Base-by-base conservation (phyloP, 495 filamentous ascomycete species). In the Neurospora discreta region DNA sequence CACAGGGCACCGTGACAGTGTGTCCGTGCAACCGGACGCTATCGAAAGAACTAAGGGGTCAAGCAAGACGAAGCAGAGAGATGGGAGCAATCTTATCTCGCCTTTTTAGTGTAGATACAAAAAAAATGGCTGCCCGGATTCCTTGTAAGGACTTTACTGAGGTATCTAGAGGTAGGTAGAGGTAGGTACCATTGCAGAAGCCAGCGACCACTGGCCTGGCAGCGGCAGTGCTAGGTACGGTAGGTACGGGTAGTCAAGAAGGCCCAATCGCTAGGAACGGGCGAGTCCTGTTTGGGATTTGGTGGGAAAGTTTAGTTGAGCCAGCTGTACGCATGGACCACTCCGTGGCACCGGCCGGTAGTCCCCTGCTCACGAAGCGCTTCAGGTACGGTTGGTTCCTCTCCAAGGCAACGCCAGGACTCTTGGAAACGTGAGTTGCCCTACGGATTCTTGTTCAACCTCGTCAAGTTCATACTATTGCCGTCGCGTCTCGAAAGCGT, bases 401-500 rank as follows among this genome's bases (percentile, higher is more conserved):
- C 67, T 65, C 58, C 40, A 33, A 33, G 52, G 52, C 52, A 69
- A 43, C 60, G 36, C 69, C 71, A 68, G 70, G 69, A 74, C 72
- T 60, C 52, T 65, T 65, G 52, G 26, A 65, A 65, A 65, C 52
- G 26, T 33, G 26, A 70, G 41, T 73, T 46, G 75, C 75, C 75
- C 74, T 71, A 73, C 33, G 33, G 33, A 76, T 71, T 74, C 73
- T 72, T 73, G 73, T 44, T 58, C 72, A 75, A 75, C 69, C 73
- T 69, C 69, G 20, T 69, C 33, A 26, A 65, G 30, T 33, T 69
- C 70, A 39, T 72, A 43, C 41, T 73, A 68, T 42, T 72, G 70
- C 41, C 40, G 38, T 76, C 70, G 71, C 73, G 72, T 72, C 70
- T n/a, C 39, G 38, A 73, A 60, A 65, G 26, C 52, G 68, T 39